Conservation (phyloP, 2,329 filamentous ascomycete species). For the Neurospora sp. region DNA sequence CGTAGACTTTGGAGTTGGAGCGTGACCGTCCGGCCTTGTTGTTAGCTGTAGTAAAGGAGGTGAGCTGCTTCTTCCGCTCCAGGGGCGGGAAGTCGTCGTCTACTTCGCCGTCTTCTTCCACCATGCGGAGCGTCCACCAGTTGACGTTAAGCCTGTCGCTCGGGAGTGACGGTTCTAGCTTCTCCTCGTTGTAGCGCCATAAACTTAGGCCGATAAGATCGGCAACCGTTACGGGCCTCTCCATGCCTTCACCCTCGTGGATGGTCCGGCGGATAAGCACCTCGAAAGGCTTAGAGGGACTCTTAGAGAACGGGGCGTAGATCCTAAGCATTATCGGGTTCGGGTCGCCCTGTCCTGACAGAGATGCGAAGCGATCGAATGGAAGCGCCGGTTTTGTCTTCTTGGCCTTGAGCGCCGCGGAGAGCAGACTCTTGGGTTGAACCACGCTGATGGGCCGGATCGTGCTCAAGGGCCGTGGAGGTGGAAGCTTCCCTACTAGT, state of each 20-base stretch:
- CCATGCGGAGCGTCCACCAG: slow-evolving; percentile 74
- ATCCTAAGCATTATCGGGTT: slow-evolving; percentile 69
- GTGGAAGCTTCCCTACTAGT: slow-evolving; percentile 54
- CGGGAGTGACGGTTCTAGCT: slow-evolving; percentile 56
- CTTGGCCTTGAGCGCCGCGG: slow-evolving; percentile 63
- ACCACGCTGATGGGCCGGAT: slow-evolving; percentile 56
- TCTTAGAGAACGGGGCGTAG: slow-evolving; percentile 62
- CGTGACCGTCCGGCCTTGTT: slow-evolving; percentile 54
- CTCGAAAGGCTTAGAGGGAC: slow-evolving; percentile 56
- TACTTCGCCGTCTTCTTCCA: slow-evolving; percentile 74
- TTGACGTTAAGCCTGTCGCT: slow-evolving; percentile 65
- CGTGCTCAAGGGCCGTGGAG: slow-evolving; percentile 58
- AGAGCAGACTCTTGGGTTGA: slow-evolving; percentile 61
- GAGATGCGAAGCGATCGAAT: slow-evolving; percentile 65
- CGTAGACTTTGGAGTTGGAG: slow-evolving; percentile 66
- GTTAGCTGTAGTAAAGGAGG: slow-evolving; percentile 72
- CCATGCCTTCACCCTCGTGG: slow-evolving; percentile 54
- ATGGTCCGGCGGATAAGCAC: slow-evolving; percentile 61
- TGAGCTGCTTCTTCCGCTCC: slow-evolving; percentile 63
- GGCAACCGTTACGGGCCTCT: slow-evolving; percentile 59
- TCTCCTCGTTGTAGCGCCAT: slow-evolving; percentile 70
- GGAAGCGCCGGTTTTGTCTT: slow-evolving; percentile 60
- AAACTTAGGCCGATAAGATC: slow-evolving; percentile 76
- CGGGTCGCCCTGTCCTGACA: slow-evolving; percentile 69
- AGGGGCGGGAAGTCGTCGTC: slow-evolving; percentile 78